These are phyloP conservation scores for Curvularia verruculosa DNA, from an alignment of 2,329 filamentous ascomycete genomes.

Conservation along the genomic window DNA sequence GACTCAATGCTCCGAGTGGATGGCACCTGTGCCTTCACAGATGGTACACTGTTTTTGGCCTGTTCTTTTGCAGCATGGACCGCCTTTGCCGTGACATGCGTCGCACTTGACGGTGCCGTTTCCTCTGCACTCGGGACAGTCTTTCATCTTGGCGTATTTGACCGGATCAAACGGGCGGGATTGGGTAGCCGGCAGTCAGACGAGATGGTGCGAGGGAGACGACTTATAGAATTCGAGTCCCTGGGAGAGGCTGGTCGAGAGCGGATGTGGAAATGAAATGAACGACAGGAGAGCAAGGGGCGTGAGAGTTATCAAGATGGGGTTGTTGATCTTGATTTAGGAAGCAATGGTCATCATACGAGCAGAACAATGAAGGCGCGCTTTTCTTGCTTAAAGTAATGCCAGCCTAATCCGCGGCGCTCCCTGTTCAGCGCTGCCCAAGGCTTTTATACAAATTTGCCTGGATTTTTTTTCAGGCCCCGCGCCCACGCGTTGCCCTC, in stretches of 20 bases:
- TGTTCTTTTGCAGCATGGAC: constrained; percentile 36
- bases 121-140: constrained; percentile 44
- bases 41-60: constrained; percentile 39
- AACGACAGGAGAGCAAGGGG: not conserved
- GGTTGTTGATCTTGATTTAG: constrained; percentile 6
- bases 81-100: constrained; percentile 40
- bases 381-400: constrained; percentile 22
- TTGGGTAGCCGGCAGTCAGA: constrained; percentile 12
- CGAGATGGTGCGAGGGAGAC: not conserved
- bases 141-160: constrained; percentile 29
- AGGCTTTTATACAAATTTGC: constrained; percentile 21
- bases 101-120: constrained; percentile 44
- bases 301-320: constrained; percentile 4
- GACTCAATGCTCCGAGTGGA: constrained; percentile 37
- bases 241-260: not conserved
- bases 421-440: not conserved
- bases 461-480: not conserved
- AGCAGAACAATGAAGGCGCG: constrained; percentile 9
- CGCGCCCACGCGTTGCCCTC: constrained; percentile 15
- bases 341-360: constrained; percentile 6
- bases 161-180: constrained; percentile 14
- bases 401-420: constrained; percentile 1
- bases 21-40: constrained; percentile 44
- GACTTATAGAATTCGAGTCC: not conserved
- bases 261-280: not conserved